Percentiles rank a stretch among this genome's conserved stretches.
These are phyloP conservation scores for Chamaenerion angustifolium DNA, from an alignment of 345 rosid genomes.

Conservation along the genomic window DNA sequence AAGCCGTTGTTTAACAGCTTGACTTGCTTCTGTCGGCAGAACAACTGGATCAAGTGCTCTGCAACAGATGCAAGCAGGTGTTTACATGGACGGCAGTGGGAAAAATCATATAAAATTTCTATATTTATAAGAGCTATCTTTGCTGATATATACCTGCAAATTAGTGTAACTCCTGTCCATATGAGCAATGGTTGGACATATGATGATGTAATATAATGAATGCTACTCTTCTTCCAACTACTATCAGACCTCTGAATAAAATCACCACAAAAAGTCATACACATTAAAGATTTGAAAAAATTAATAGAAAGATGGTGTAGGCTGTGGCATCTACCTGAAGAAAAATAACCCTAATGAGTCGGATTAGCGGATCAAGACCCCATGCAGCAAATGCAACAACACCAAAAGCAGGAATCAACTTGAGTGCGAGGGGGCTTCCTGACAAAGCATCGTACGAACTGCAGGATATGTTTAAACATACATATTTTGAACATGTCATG, in stretches of 20 bases:
- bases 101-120: too few species aligned
- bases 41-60: slow-evolving; percentile 73
- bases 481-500: neutral
- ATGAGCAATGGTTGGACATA: slow-evolving; percentile 81
- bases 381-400: slow-evolving; percentile 66
- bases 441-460: slow-evolving; percentile 47
- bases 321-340: slow-evolving; percentile 28
- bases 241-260: slow-evolving; percentile 42
- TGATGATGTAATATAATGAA: slow-evolving; percentile 40
- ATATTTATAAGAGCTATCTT: too few species aligned
- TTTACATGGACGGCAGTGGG: neutral
- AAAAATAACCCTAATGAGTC: slow-evolving; percentile 33
- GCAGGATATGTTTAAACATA: slow-evolving; percentile 2
- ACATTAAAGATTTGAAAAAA: neutral
- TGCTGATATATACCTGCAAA: slow-evolving; percentile 53
- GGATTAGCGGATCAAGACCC: slow-evolving; percentile 71
- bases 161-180: slow-evolving; percentile 66
- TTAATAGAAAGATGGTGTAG: slow-evolving; percentile 6
- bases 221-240: slow-evolving; percentile 53
- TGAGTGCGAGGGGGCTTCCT: slow-evolving; percentile 37
- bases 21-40: slow-evolving; percentile 66
- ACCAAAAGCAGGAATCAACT: slow-evolving; percentile 57
- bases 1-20: slow-evolving; percentile 72
- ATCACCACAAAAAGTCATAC: neutral
- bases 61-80: slow-evolving; percentile 14